Evolutionary conservation across 2,329 filamentous ascomycete species (phyloP).

Genomic region (Emergomyces orientalis): DNA sequence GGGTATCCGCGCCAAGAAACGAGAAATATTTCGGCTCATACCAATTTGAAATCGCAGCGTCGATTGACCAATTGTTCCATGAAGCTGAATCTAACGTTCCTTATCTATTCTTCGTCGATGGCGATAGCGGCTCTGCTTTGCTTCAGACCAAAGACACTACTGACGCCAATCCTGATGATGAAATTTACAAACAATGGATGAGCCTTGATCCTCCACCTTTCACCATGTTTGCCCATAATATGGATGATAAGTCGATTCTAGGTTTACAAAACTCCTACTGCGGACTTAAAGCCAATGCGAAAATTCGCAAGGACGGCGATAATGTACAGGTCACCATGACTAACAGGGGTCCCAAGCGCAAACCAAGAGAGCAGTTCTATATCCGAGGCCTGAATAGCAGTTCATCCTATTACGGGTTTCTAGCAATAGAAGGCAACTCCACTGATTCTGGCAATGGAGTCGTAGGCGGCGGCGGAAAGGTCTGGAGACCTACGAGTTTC

Average conservation of each 20-base stretch:
- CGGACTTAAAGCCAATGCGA: constrained; percentile 59
- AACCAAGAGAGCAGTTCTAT: constrained; percentile 83
- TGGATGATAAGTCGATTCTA: constrained; percentile 47
- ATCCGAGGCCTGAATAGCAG: constrained; percentile 64
- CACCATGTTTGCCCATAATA: constrained; percentile 64
- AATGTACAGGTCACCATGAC: constrained; percentile 58
- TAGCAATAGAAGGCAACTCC: constrained; percentile 54
- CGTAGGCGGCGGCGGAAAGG: constrained; percentile 62
- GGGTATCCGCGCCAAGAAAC: constrained; percentile 60
- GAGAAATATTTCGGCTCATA: constrained; percentile 58
- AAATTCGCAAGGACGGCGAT: constrained; percentile 48
- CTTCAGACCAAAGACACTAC: constrained; percentile 70
- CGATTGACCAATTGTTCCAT: constrained; percentile 70
- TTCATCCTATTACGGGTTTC: constrained; percentile 61
- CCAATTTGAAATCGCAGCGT: constrained; percentile 73
- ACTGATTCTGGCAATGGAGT: constrained; percentile 46
- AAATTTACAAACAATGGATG: constrained; percentile 48
- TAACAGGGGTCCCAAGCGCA: constrained; percentile 52
- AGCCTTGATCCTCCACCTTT: constrained; percentile 55
- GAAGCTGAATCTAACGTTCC: constrained; percentile 42
- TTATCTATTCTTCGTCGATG: constrained; percentile 71
- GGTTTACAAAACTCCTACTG: constrained; percentile 77
- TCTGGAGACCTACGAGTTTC: constrained; percentile 66
- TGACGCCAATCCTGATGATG: constrained; percentile 34
- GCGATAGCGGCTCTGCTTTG: constrained; percentile 68